Evolutionary conservation across 306 rosid species (phyloP).

Genomic region (Glycyrrhiza uralensis): DNA sequence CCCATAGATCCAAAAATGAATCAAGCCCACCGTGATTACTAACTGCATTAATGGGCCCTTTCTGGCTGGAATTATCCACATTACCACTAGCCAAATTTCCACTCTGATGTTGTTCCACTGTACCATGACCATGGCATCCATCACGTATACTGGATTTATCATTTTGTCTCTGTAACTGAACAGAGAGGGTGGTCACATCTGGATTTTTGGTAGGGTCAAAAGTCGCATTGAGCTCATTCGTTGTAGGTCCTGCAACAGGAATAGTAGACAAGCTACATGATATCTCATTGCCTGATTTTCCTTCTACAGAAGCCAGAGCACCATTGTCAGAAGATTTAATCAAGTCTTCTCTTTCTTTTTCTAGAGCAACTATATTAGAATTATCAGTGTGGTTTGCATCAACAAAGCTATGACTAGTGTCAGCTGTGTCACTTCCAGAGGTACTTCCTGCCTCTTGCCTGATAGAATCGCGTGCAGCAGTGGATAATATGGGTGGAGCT

Average conservation of each 20-base stretch:
- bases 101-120: conserved; percentile 29
- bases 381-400: conserved; percentile 30
- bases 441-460: conserved; percentile 52
- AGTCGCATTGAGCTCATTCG: conserved; percentile 33
- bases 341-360: conserved; percentile 30
- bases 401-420: conserved; percentile 39
- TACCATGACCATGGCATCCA: conserved; percentile 31
- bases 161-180: conserved; percentile 33
- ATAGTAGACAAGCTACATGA: conserved; percentile 32
- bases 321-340: conserved; percentile 34
- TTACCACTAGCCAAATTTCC: conserved; percentile 32
- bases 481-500: conserved; percentile 44
- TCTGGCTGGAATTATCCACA: conserved; percentile 36
- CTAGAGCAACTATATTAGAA: conserved; percentile 37
- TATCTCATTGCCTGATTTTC: conserved; percentile 30
- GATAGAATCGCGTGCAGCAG: conserved; percentile 36
- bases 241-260: conserved; percentile 36
- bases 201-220: conserved; percentile 32
- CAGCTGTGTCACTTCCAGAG: conserved; percentile 53
- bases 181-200: conserved; percentile 21
- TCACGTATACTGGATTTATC: conserved; percentile 28
- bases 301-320: conserved; percentile 37
- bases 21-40: conserved; percentile 73
- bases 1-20: conserved; percentile 87
- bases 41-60: conserved; percentile 75